Evolutionary conservation across 2,329 filamentous ascomycete species (phyloP), one percentile per base, ranked within the genome.

Genomic region (Hypomyces rosellus): DNA sequence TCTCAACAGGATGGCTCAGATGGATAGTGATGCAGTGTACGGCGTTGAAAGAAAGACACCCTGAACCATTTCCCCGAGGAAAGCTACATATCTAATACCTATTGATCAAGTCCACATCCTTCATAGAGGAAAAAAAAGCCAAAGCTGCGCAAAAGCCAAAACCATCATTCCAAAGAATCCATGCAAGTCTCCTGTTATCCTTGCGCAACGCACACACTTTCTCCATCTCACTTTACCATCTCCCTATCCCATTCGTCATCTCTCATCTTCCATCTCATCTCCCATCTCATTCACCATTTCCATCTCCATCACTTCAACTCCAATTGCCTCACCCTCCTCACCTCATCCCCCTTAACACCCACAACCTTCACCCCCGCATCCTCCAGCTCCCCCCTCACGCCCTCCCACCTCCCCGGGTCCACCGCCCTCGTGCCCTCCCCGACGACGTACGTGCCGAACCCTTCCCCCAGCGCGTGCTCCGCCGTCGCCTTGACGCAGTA

Each of bases 401-500:
- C 68, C 0, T 72, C 72, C 86, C 86, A 89, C 14, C 54, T 62
- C 1, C 64, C 74, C 7, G 76, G 73, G 65, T 86, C 78, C 2
- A 96, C 89, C 4, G 88, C 78, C 64, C 76, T 83, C 5, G 87
- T 91, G 8, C 77, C 90, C 61, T 97, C 89, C 59, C 85, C 81
- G 3, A 97, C 74, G 20, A 97, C 77, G 66, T 78, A 88, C 4
- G 86, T 87, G 58, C 68, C 73, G 63, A 93, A 96, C 0, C 91
- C 92, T 59, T 87, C 84, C 55, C 77, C 79, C 2, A 70, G 75
- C 1, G 91, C 85, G 74, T 96, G 88, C 46, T 89, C 69, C 0
- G 91, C 92, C 14, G 90, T 95, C 55, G 71, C 78, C 64, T 82
- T 85, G 49, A 97, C 91, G 65, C 93, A 99, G 66, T 88, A 96